Evolutionary conservation across 805 yeast genomes (phyloP).

Genomic region (Starmera amethionina): DNA sequence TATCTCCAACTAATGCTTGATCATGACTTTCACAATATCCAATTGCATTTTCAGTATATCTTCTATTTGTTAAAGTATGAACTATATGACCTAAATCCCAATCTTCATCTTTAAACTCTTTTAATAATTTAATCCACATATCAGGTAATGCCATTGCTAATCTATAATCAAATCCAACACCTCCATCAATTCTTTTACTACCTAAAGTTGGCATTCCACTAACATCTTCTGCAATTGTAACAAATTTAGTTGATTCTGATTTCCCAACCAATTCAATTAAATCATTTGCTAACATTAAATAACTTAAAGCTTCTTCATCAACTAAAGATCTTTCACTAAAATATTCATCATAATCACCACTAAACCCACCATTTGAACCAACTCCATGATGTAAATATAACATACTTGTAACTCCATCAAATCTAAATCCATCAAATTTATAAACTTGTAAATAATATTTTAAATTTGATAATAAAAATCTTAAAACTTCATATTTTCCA

Average conservation of each 20-base stretch:
- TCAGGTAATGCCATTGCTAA: slow-evolving; percentile 97
- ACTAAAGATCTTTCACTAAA: slow-evolving; percentile 65
- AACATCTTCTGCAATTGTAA: slow-evolving; percentile 92
- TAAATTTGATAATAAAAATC: slow-evolving; percentile 78
- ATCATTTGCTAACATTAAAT: slow-evolving; percentile 85
- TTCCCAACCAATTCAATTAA: slow-evolving; percentile 47
- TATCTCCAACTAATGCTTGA: slow-evolving; percentile 96
- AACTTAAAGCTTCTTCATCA: slow-evolving; percentile 79
- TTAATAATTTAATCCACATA: slow-evolving; percentile 94
- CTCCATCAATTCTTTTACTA: slow-evolving; percentile 62
- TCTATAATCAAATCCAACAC: slow-evolving; percentile 89
- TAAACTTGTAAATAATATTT: slow-evolving; percentile 77
- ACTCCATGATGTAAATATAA: slow-evolving; percentile 87
- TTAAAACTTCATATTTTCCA: slow-evolving; percentile 80
- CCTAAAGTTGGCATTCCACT: slow-evolving; percentile 96
- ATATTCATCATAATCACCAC: slow-evolving; percentile 90
- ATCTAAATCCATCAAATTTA: slow-evolving; percentile 89
- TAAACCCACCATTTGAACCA: slow-evolving; percentile 71
- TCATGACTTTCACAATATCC: slow-evolving; percentile 94
- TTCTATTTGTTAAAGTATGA: slow-evolving; percentile 76
- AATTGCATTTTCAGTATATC: slow-evolving; percentile 82
- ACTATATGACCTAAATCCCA: slow-evolving; percentile 85
- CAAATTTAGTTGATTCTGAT: slow-evolving; percentile 36
- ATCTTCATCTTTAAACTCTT: slow-evolving; percentile 75
- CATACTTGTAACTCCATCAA: slow-evolving; percentile 96